Base-by-base conservation (phyloP, 352 stramenopile species). In the Phytophthora nicotianae region DNA sequence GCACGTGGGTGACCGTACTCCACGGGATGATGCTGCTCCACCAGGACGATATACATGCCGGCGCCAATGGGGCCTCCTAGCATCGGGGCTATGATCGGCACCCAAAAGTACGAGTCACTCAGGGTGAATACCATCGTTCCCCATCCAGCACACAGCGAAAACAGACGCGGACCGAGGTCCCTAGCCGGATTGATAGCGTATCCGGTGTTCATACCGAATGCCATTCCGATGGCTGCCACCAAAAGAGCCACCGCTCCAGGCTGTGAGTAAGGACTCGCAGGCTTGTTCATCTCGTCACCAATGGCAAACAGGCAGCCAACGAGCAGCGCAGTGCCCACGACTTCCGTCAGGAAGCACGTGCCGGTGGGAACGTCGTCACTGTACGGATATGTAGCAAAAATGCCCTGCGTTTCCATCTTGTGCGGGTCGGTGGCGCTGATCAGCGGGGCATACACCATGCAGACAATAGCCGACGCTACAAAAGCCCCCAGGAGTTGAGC, bases 151-250 rank as follows among this genome's bases (percentile, higher is more conserved):
- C 75, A 68, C 4, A 69, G 26, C n/a, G 75, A 63, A 35, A 84
- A 81, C 11, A 84, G 48, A 3, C 75, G 68, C 20, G 73, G 73
- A 2, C 69, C 72, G 46, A 87, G 76, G 58, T 85, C 77, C 5
- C 74, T 66, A 4, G 77, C 77, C 5, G 77, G 81, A 64, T 90
- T 90, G 47, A 90, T 64, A 14, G 82, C 82, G 62, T 88, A 90
- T 40, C 81, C 79, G 9, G 81, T 83, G 71, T 88, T 90, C 58
- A 81, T 80, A 19, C 81, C 81, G 61, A 90, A 89, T 5, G 77
- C 63, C 73, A 90, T 90, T 37, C 79, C 81, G 23, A 90, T 79
- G 0, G 64, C 79, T 23, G 75, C 62, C 23, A 91, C 68, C 13
- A 91, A 50, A 24, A 87, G 48, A 19, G 72, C 79, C 17, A 86